Evolutionary conservation across 805 yeast genomes (phyloP).

Genomic region (Candida vartiovaarae): DNA sequence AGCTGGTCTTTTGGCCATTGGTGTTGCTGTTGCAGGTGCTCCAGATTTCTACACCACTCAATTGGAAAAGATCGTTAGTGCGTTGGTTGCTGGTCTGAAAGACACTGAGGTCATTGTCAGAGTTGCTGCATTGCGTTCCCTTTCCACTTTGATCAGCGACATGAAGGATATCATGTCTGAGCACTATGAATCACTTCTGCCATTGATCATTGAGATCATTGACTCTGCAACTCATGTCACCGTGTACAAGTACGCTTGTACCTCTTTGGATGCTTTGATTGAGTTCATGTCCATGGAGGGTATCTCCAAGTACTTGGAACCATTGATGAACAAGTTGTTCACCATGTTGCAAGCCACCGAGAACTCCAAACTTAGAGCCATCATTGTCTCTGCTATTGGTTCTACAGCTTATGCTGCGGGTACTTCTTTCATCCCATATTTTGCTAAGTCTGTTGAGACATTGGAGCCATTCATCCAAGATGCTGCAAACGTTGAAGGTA

Average conservation of each 20-base stretch:
- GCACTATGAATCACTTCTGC: conserved; percentile 75
- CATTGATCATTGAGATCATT: conserved; percentile 79
- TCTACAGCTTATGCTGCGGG: conserved; percentile 96
- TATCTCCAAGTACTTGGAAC: conserved; percentile 72
- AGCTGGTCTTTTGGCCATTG: conserved; percentile 77
- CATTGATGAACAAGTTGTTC: conserved; percentile 84
- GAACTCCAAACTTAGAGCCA: conserved; percentile 63
- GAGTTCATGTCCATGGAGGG: conserved; percentile 89
- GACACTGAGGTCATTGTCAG: conserved; percentile 70
- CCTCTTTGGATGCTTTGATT: conserved; percentile 83
- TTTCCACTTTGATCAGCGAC: conserved; percentile 73
- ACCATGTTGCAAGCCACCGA: conserved; percentile 72
- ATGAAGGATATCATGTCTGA: conserved; percentile 80
- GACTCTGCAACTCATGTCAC: conserved; percentile 77
- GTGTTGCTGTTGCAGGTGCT: conserved; percentile 84
- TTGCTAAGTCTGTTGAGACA: conserved; percentile 69
- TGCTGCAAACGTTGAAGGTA: conserved; percentile 61
- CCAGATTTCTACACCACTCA: conserved; percentile 86
- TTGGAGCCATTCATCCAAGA: conserved; percentile 77
- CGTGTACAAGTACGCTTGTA: conserved; percentile 85
- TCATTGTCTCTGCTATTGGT: conserved; percentile 91
- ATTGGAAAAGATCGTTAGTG: conserved; percentile 64
- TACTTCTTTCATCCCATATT: conserved; percentile 78
- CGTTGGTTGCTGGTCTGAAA: conserved; percentile 67
- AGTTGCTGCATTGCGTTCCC: conserved; percentile 78